A percentile compares a stretch with the other conserved stretches of the same genome.
These are phyloP conservation scores for Saccharum spontaneum DNA, from an alignment of 176 grass and related monocot genomes.

Conservation along the genomic window DNA sequence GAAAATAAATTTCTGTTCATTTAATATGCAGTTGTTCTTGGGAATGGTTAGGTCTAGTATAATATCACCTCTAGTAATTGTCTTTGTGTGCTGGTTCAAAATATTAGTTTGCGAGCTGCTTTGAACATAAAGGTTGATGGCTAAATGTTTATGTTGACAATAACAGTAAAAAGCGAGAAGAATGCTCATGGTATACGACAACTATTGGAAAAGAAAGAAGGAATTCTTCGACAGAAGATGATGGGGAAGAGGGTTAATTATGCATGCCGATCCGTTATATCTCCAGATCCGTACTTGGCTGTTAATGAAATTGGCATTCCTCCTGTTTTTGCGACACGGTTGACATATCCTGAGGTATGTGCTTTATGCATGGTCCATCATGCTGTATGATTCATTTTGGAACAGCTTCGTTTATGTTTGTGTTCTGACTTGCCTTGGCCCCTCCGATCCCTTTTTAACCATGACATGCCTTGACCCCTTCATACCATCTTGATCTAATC, in stretches of 20 bases:
- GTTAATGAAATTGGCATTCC: slow-evolving; percentile 98
- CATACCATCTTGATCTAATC: neutral
- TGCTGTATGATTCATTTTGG: neutral
- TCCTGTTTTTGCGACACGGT: slow-evolving; percentile 78
- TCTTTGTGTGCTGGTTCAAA: neutral
- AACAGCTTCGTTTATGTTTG: slow-evolving; percentile 6
- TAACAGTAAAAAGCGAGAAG: slow-evolving; percentile 64
- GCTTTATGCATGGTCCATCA: slow-evolving; percentile 20
- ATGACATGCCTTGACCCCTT: neutral
- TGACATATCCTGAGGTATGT: slow-evolving; percentile 91
- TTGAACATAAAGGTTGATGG: neutral
- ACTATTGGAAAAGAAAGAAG: slow-evolving; percentile 86
- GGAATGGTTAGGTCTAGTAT: neutral
- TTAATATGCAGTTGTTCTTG: neutral
- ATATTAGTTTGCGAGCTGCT: neutral
- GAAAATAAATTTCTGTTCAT: neutral
- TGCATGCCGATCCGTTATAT: slow-evolving; percentile 93
- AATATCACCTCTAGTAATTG: neutral
- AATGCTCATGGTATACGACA: slow-evolving; percentile 71
- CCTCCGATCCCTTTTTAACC: no score
- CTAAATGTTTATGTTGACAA: slow-evolving; percentile 42
- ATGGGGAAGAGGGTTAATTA: slow-evolving; percentile 99
- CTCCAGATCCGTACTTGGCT: slow-evolving; percentile 89
- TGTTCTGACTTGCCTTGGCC: neutral
- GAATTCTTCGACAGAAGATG: slow-evolving; percentile 94